Percentiles rank a stretch among this genome's conserved stretches.
Evolutionary conservation across 306 rosid genomes (phyloP).

Genomic region (Pyrus betulifolia): DNA sequence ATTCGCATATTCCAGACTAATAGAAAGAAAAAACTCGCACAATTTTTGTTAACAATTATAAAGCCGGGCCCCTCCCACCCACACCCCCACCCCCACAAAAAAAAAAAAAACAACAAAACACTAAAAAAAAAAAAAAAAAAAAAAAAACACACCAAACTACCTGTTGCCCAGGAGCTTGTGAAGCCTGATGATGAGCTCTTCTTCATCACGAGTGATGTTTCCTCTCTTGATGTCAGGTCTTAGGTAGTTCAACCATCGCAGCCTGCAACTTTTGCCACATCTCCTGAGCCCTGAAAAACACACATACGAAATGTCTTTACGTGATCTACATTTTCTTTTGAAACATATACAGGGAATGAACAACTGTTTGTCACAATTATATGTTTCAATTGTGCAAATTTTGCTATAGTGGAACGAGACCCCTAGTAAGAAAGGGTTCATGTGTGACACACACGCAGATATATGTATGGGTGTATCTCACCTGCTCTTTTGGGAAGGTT

Average conservation of each 20-base stretch:
- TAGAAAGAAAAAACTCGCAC: neutral
- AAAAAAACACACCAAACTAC: neutral
- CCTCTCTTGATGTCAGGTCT: slow-evolving; percentile 48
- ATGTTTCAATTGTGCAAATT: too few relatives aligned
- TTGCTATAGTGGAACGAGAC: too few relatives aligned
- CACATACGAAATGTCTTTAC: neutral
- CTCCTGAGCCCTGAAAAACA: slow-evolving; percentile 29
- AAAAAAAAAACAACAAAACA: too few relatives aligned
- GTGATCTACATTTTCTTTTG: neutral
- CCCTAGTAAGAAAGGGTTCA: too few relatives aligned
- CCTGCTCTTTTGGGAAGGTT: slow-evolving; percentile 47
- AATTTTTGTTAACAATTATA: neutral
- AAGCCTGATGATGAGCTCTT: slow-evolving; percentile 44
- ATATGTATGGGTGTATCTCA: neutral
- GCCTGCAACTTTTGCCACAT: slow-evolving; percentile 46
- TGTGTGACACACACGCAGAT: too few relatives aligned
- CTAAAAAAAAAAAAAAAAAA: neutral
- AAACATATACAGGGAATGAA: neutral
- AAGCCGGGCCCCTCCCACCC: neutral
- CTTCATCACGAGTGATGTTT: slow-evolving; percentile 37
- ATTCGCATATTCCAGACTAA: neutral
- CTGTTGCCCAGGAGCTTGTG: slow-evolving; percentile 46
- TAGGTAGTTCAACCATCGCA: slow-evolving; percentile 40
- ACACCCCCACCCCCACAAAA: too few relatives aligned
- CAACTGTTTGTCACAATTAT: neutral